phyloP scores from a whole-genome alignment of 2,329 filamentous ascomycete species.

The Fusarium sp. region DNA sequence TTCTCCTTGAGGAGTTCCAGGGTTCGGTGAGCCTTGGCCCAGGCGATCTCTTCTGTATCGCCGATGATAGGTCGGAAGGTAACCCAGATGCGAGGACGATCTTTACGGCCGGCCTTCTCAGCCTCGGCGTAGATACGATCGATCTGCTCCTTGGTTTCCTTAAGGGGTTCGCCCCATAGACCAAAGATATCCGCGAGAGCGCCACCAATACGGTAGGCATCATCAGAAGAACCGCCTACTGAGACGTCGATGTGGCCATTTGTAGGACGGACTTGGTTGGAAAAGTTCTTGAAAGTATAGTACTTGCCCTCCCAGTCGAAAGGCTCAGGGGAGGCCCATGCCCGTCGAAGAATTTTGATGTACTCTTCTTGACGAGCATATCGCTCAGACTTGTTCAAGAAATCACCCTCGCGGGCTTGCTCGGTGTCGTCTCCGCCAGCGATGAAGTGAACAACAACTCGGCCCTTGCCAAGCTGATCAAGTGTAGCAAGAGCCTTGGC shows the following conservation, averaged over 20 bases:
- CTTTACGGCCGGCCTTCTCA: constrained; percentile 62
- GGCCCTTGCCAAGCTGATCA: constrained; percentile 64
- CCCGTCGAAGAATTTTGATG: constrained; percentile 66
- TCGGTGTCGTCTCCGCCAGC: constrained; percentile 68
- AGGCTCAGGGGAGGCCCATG: constrained; percentile 63
- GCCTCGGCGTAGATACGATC: constrained; percentile 67
- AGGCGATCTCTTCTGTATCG: constrained; percentile 69
- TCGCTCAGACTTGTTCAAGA: constrained; percentile 63
- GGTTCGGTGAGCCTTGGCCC: constrained; percentile 66
- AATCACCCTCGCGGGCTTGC: constrained; percentile 68
- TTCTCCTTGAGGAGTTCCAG: constrained; percentile 60
- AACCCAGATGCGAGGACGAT: constrained; percentile 68
- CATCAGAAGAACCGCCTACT: constrained; percentile 65
- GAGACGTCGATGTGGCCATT: constrained; percentile 65
- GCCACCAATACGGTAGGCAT: constrained; percentile 67
- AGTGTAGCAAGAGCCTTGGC: constrained; percentile 69
- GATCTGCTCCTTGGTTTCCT: constrained; percentile 70
- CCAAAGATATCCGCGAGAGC: constrained; percentile 68
- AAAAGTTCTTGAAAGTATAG: constrained; percentile 67
- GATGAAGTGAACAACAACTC: constrained; percentile 69
- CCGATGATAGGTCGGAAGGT: constrained; percentile 69
- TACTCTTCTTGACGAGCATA: constrained; percentile 68
- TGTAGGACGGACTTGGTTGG: constrained; percentile 60
- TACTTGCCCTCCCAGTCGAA: constrained; percentile 70
- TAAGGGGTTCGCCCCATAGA: constrained; percentile 69